phyloP scores from a whole-genome alignment of 2,329 filamentous ascomycete species.

The Beauveria caledonica region DNA sequence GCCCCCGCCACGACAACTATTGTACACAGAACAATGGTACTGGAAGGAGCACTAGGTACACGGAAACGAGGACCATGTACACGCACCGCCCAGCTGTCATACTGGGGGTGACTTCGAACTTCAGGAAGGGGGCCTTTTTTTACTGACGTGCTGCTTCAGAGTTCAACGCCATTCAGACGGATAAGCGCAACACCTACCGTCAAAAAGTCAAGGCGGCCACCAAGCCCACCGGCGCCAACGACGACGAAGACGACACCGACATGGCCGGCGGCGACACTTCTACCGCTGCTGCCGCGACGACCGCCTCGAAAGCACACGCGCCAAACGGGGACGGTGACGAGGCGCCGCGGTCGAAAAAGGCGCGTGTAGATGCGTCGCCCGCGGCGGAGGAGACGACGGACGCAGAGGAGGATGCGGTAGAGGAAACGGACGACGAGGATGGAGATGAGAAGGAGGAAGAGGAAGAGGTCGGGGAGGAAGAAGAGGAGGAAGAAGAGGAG shows the following conservation, averaged over 20 bases:
- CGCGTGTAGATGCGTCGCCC: conserved; percentile 37
- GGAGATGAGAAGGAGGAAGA: conserved; percentile 34
- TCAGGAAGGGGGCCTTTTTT: background rate
- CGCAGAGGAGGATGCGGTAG: conserved; percentile 42
- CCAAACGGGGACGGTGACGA: conserved; percentile 28
- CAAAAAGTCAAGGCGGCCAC: conserved; percentile 61
- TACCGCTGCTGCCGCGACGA: conserved; percentile 14
- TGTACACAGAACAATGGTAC: background rate
- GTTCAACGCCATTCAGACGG: conserved; percentile 64
- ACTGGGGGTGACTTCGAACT: no score
- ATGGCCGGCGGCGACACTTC: conserved; percentile 18
- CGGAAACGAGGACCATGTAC: no score
- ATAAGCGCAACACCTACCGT: conserved; percentile 66
- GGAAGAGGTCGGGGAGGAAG: conserved; percentile 40
- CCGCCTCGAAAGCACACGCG: conserved; percentile 19
- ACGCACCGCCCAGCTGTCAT: no score
- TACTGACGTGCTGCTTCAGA: conserved; percentile 34
- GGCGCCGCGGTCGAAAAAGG: conserved; percentile 30
- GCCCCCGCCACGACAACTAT: no score
- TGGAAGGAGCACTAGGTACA: no score
- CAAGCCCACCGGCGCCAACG: conserved; percentile 34
- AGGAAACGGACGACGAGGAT: conserved; percentile 31
- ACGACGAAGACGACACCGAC: conserved; percentile 23
- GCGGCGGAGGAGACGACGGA: conserved; percentile 28
- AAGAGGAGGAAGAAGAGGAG: conserved; percentile 36